Evolutionary conservation across 495 filamentous ascomycete species (phyloP), one percentile per base, ranked within the genome.

Genomic region (Hyaloscypha hepaticicola): DNA sequence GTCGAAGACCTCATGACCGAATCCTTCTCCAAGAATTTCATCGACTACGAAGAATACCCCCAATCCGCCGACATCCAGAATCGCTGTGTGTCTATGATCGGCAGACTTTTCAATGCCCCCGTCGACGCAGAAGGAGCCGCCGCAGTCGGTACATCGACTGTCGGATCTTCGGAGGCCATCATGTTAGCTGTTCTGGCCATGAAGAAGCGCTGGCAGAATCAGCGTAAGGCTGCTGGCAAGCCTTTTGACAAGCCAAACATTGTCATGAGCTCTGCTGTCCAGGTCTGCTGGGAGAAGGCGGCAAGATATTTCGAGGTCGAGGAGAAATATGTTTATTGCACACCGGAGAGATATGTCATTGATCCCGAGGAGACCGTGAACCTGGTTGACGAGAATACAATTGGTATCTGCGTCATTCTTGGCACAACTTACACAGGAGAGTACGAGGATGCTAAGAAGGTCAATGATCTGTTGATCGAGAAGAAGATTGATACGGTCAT

Each of bases 211-310:
- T 97, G 93, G 93, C 87, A 91, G 78, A 92, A 93, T 73, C 85
- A 86, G 78, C 88, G 92, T 68, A 82, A 87, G 68, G 90, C 86
- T 31, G 88, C 81, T 33, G 91, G 91, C 60, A 92, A 93, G 78
- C 82, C 91, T 65, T 80, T 66, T 66, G 87, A 90, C 63, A 80
- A 79, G 14, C 93, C 93, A 52, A 97, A 97, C 77, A 88, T 97
- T 64, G 77, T 97, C 81, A 96, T 97, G 92, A 92, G 87, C 67
- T 89, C 90, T 25, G 92, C 93, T 29, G 93, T 96, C 1, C 93
- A 97, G 78, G 93, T 96, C 26, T 96, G 91, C 82, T 96, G 92
- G 92, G 92, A 96, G 79, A 96, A 96, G 77, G 93, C 93, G 0
- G 88, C 91, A n/a, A 83, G 93, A 28, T 97, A 97, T 79, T 96